These are phyloP conservation scores for Aspergillus niger DNA, from an alignment of 2,329 filamentous ascomycete genomes.

Conservation along the genomic window DNA sequence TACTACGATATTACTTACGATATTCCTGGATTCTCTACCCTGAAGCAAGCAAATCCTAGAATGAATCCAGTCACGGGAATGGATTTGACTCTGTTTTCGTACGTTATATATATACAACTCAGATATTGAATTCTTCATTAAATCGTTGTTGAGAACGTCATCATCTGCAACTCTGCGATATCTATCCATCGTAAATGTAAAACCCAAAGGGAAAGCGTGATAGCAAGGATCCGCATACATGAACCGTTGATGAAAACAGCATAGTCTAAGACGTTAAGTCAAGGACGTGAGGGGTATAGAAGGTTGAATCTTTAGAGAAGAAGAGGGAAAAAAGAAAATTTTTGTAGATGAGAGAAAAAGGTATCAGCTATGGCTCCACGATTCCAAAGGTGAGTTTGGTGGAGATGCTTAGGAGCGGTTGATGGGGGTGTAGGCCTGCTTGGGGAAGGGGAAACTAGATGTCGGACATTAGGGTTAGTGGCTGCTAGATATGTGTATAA, in stretches of 20 bases:
- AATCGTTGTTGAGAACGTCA: conserved; percentile 42
- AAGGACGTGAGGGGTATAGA: conserved; percentile 41
- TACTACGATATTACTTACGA: background rate
- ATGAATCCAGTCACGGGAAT: background rate
- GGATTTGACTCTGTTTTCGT: background rate
- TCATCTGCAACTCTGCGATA: conserved; percentile 22
- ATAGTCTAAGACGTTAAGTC: conserved; percentile 33
- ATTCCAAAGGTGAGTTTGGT: background rate
- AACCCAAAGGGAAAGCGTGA: background rate
- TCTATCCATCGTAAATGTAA: conserved; percentile 16
- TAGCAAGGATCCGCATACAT: background rate
- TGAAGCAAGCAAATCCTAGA: background rate
- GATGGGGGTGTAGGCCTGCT: conserved; percentile 69
- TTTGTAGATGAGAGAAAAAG: background rate
- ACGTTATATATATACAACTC: background rate
- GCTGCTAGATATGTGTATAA: background rate
- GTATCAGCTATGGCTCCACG: background rate
- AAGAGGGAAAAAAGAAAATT: conserved; percentile 24
- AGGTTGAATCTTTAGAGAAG: conserved; percentile 42
- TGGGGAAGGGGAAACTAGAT: conserved; percentile 75
- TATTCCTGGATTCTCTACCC: background rate
- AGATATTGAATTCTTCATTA: conserved; percentile 20
- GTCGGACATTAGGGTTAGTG: conserved; percentile 22
- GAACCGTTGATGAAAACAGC: conserved; percentile 15
- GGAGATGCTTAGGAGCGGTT: conserved; percentile 28